phyloP scores from a whole-genome alignment of 805 yeast species.

The Geotrichum ghanense region DNA sequence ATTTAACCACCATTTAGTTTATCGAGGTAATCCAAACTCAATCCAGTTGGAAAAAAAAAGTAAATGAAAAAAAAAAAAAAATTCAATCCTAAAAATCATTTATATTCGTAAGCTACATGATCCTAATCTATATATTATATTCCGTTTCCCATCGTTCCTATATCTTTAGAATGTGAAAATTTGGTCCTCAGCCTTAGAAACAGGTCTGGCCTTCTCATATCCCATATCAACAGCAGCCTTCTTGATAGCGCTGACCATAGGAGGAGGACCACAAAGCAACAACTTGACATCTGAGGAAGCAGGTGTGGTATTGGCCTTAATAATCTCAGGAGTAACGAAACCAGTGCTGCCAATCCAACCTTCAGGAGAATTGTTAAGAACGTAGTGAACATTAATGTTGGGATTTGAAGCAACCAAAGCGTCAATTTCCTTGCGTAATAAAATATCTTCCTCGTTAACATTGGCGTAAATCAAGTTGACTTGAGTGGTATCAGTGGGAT shows the following conservation, averaged over 20 bases:
- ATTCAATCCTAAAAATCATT: too few species aligned
- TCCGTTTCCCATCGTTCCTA: too few species aligned
- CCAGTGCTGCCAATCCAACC: constrained; percentile 74
- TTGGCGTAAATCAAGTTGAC: constrained; percentile 73
- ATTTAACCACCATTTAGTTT: too few species aligned
- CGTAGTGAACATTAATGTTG: constrained; percentile 53
- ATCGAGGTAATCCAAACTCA: too few species aligned
- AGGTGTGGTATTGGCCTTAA: constrained; percentile 52
- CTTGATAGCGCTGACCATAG: constrained; percentile 78
- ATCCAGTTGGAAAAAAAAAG: too few species aligned
- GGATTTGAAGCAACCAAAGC: constrained; percentile 35
- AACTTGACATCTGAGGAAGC: constrained; percentile 52
- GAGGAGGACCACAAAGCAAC: constrained; percentile 89
- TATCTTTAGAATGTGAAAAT: constrained; percentile 11
- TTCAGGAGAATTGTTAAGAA: constrained; percentile 59
- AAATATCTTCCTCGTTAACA: constrained; percentile 66
- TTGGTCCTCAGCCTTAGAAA: constrained; percentile 78
- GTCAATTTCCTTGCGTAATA: constrained; percentile 72
- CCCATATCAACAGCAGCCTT: constrained; percentile 68
- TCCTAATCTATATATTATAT: too few species aligned
- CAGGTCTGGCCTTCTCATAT: constrained; percentile 75
- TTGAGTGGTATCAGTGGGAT: constrained; percentile 71
- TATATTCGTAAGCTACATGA: too few species aligned
- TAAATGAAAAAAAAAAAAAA: too few species aligned
- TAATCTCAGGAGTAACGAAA: constrained; percentile 62